Evolutionary conservation across 2,329 filamentous ascomycete species (phyloP), one percentile per base, ranked within the genome.

Genomic region (Microsporum ferrugineum): DNA sequence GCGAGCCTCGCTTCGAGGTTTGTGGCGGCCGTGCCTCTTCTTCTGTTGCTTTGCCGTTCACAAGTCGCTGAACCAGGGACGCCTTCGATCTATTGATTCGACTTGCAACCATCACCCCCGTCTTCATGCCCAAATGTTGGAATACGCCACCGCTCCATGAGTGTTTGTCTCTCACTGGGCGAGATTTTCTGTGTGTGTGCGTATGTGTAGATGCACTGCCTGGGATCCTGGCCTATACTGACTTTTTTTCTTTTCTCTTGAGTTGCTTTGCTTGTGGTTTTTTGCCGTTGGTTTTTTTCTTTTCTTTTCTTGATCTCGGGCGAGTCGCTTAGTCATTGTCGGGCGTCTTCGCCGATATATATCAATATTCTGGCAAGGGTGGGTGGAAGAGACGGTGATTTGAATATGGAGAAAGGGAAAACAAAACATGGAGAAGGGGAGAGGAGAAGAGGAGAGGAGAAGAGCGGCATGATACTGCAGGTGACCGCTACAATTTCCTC

Each of bases 1-100:
- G 49, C 14, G 49, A 53, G 27, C 49, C 49, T 53, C 49, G 49
- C 49, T 53, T 53, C 49, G 49, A 53, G 49, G 49, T 53, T 53
- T 27, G 49, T 34, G 49, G 31, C 17, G 31, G 49, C 43, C 43
- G 27, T 47, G 39, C 39, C 17, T 14, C 39, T 43, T 43, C 39
- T 23, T 43, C 39, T 14, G n/a, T n/a, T 43, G 39, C 43, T 23
- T 27, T 29, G 29, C 49, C 49, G 49, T 34, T n/a, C 12, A 33
- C 27, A 53, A 53, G 49, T 27, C 49, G 29, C 29, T 12, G 7
- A 10, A 27, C 17, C 27, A 53, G 49, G 49, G 49, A 53, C 49
- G 12, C 10, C 14, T 34, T 17, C 31, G 29, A 53, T 53, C 27
- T 53, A 34, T 53, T 53, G 49, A 34, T 53, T 31, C 29, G 49